These are phyloP conservation scores for Calonectria hongkongensis DNA, from an alignment of 2,329 filamentous ascomycete species.

Conservation along the genomic window DNA sequence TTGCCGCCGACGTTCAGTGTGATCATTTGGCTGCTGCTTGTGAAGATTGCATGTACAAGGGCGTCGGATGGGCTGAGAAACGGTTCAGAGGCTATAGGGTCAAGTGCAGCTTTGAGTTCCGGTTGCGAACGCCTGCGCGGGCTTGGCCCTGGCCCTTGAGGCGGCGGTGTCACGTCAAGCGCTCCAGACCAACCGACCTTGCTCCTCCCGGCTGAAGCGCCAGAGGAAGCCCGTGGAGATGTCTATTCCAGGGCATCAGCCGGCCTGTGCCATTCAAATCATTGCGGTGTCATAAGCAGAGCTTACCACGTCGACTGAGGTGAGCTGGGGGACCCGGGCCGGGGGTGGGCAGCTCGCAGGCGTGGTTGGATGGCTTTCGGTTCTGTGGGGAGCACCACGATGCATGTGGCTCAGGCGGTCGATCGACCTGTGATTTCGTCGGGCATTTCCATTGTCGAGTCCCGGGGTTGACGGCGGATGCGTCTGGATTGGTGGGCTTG, in stretches of 20 bases:
- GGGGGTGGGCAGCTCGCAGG: slow-evolving; percentile 32
- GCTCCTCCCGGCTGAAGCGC: slow-evolving; percentile 1
- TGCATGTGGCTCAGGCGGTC: slow-evolving; percentile 34
- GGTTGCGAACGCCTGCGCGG: slow-evolving; percentile 7
- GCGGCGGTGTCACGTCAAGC: slow-evolving; percentile 25
- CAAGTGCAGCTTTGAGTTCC: slow-evolving; percentile 12
- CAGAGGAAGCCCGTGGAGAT: slow-evolving; percentile 11
- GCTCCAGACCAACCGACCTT: background rate
- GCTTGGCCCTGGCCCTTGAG: slow-evolving; percentile 13
- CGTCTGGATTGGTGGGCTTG: slow-evolving; percentile 14
- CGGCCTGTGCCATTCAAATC: slow-evolving; percentile 12
- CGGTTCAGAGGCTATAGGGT: background rate
- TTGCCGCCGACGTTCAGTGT: slow-evolving; percentile 3
- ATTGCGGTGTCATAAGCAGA: slow-evolving; percentile 31
- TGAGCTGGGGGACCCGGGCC: slow-evolving; percentile 30
- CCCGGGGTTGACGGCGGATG: slow-evolving; percentile 15
- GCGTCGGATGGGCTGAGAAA: slow-evolving; percentile 18
- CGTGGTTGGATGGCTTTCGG: slow-evolving; percentile 29
- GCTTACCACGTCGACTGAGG: slow-evolving; percentile 29
- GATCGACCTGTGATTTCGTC: slow-evolving; percentile 37
- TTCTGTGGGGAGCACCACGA: slow-evolving; percentile 14
- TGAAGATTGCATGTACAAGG: slow-evolving; percentile 23
- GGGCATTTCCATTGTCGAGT: slow-evolving; percentile 31
- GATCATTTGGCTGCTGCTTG: background rate
- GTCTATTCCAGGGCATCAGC: slow-evolving; percentile 24